These are phyloP conservation scores for Lomentospora prolificans DNA, from an alignment of 2,329 filamentous ascomycete genomes.

Conservation along the genomic window DNA sequence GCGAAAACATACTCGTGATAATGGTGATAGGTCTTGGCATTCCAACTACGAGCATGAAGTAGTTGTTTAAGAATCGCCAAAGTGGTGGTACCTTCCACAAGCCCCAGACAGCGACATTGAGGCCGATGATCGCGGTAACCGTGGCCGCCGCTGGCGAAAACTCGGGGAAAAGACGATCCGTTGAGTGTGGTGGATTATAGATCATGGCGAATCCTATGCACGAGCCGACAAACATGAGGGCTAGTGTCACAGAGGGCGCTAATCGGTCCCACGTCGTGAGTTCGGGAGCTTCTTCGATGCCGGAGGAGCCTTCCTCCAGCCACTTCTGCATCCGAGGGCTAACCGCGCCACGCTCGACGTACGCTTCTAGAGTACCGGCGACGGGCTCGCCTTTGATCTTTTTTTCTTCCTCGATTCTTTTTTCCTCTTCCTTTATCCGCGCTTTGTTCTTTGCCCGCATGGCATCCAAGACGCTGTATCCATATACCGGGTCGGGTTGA, in stretches of 20 bases:
- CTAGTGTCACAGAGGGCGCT: conserved; percentile 41
- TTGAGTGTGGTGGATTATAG: conserved; percentile 25
- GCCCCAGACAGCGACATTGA: conserved; percentile 47
- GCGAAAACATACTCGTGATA: conserved; percentile 59
- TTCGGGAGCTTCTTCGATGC: conserved; percentile 40
- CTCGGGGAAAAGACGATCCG: conserved; percentile 46
- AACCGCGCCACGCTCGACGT: conserved; percentile 27
- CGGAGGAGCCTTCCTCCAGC: conserved; percentile 32
- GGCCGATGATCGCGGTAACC: conserved; percentile 47
- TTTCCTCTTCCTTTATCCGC: conserved; percentile 36
- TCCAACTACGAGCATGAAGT: conserved; percentile 55
- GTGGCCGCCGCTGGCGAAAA: conserved; percentile 55
- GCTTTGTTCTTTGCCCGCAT: conserved; percentile 45
- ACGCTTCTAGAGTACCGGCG: conserved; percentile 12
- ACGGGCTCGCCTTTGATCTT: conserved; percentile 17
- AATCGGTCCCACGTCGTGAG: conserved; percentile 44
- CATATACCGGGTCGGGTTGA: conserved; percentile 43
- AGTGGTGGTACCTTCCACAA: conserved; percentile 55
- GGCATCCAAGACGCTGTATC: conserved; percentile 44
- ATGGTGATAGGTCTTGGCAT: conserved; percentile 53
- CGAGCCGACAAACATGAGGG: conserved; percentile 32
- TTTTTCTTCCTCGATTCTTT: conserved; percentile 30
- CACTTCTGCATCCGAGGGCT: conserved; percentile 31
- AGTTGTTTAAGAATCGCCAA: conserved; percentile 58
- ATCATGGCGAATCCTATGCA: conserved; percentile 33